phyloP scores from a whole-genome alignment of 2,329 filamentous ascomycete genomes.

The Aaosphaeria pasadenensis region DNA sequence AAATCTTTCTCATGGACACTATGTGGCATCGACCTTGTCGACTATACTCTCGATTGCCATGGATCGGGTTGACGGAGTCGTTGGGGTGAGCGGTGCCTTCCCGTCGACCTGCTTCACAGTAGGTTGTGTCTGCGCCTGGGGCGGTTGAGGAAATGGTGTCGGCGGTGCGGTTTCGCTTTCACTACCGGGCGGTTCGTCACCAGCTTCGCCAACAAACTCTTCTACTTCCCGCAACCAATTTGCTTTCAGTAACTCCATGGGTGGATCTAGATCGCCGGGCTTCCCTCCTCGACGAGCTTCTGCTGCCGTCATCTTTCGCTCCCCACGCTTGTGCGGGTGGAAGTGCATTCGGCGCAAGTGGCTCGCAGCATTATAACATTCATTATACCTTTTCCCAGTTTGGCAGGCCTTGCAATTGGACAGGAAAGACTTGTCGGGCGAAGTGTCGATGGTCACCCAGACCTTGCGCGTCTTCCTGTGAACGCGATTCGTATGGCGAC shows the following conservation, averaged over 20 bases:
- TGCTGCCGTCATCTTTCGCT: slow-evolving; percentile 54
- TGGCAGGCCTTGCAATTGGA: slow-evolving; percentile 80
- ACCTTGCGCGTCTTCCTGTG: slow-evolving; percentile 62
- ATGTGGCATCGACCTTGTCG: slow-evolving; percentile 35
- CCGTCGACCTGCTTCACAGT: slow-evolving; percentile 19
- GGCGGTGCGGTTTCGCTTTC: slow-evolving; percentile 18
- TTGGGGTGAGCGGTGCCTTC: slow-evolving; percentile 34
- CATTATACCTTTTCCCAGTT: slow-evolving; percentile 74
- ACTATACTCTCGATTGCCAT: slow-evolving; percentile 41
- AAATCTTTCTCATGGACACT: neutral
- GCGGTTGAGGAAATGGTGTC: slow-evolving; percentile 12
- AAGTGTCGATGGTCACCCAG: slow-evolving; percentile 63
- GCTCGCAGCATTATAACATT: slow-evolving; percentile 91
- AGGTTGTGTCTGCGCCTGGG: slow-evolving; percentile 8
- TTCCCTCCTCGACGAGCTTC: slow-evolving; percentile 59
- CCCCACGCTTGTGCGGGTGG: slow-evolving; percentile 60
- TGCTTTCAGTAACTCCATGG: slow-evolving; percentile 59
- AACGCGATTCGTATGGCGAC: slow-evolving; percentile 57
- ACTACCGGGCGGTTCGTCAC: slow-evolving; percentile 15
- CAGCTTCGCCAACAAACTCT: slow-evolving; percentile 37
- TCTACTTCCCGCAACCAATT: slow-evolving; percentile 58
- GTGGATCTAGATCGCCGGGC: slow-evolving; percentile 53
- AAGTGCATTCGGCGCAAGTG: slow-evolving; percentile 89
- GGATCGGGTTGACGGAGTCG: slow-evolving; percentile 34
- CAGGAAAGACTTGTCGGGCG: slow-evolving; percentile 63